These are phyloP conservation scores for Zizania palustris DNA, from an alignment of 202 grass and related monocot genomes.

Conservation along the genomic window DNA sequence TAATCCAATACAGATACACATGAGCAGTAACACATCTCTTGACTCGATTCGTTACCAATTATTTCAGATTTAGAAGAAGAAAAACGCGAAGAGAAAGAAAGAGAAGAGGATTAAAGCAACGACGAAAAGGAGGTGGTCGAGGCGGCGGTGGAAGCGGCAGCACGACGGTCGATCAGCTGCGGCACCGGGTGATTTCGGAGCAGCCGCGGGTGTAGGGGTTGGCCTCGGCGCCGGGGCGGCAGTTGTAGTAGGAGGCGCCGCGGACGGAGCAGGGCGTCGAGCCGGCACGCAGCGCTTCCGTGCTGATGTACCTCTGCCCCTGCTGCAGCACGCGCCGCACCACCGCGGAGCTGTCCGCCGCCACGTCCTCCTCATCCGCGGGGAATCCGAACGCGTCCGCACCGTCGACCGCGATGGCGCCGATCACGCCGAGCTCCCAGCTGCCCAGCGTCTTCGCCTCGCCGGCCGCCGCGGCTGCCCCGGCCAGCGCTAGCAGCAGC, in stretches of 20 bases:
- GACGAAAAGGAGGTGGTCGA: no score
- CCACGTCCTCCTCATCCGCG: background rate
- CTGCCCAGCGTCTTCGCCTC: background rate
- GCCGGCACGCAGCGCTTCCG: conserved; percentile 50
- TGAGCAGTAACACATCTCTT: no score
- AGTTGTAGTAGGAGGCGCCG: conserved; percentile 82
- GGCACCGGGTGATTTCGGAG: conserved; percentile 69
- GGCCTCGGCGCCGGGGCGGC: conserved; percentile 48
- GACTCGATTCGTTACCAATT: no score
- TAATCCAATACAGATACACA: no score
- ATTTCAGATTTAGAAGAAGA: no score
- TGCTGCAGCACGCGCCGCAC: conserved; percentile 14
- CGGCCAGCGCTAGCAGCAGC: background rate
- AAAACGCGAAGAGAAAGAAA: no score
- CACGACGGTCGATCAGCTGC: conserved; percentile 34
- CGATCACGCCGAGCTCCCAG: background rate
- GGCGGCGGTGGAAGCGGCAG: background rate
- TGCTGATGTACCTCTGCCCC: conserved; percentile 54
- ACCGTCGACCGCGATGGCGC: background rate
- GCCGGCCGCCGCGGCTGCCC: background rate
- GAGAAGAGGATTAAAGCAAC: no score
- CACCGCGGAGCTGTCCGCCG: background rate
- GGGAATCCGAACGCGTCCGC: background rate
- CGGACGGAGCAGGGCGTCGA: conserved; percentile 59
- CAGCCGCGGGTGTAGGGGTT: conserved; percentile 83